Evolutionary conservation across 176 grass and related monocot genomes (phyloP), one percentile per base, ranked within the genome.

Genomic region (Cymbopogon citratus): DNA sequence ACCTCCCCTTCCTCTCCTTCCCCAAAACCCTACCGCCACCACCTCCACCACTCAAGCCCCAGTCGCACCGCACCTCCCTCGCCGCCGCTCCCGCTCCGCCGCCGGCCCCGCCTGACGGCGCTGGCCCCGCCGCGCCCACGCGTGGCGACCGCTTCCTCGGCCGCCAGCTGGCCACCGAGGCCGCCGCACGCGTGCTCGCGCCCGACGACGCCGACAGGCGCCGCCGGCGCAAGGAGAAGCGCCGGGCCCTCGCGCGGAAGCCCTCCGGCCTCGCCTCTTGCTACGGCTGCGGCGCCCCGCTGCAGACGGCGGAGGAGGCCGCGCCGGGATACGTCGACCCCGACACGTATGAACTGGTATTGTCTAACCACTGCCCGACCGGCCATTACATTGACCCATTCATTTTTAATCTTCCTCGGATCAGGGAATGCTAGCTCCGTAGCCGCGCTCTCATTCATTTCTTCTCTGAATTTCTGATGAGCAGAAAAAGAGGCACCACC

Each of bases 221-320:
- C 69, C 83, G 85, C 35, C 79, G 66, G 7, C 80, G 85, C 41
- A 84, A 62, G 86, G 84, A 94, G 75, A 98, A 84, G 88, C 91
- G 81, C 51, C 52, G 21, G 75, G 80, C 73, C 1, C 63, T 82
- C 0, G 79, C 88, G 15, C 68, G 74, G 36, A 35, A 86, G 33
- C 90, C 88, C 5, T 73, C 84, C 59, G 81, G 81, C 52, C 23
- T 86, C 81, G 75, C 86, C 14, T 94, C 86, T 73, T 97, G 94
- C 88, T 98, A 98, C 81, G 95, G 95, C 6, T 98, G 95, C 79
- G 95, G 92, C 44, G 92, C 92, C 34, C 90, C 92, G 46, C 90
- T 98, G 56, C 96, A 98, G 76, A 94, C 93, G 14, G 76, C 48
- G 7, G 92, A 95, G 82, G 70, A 41, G 6, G 92, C 43, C 23